Evolutionary conservation across 1,284 basidiomycete genomes (phyloP).

Genomic region (Boletus mariae): DNA sequence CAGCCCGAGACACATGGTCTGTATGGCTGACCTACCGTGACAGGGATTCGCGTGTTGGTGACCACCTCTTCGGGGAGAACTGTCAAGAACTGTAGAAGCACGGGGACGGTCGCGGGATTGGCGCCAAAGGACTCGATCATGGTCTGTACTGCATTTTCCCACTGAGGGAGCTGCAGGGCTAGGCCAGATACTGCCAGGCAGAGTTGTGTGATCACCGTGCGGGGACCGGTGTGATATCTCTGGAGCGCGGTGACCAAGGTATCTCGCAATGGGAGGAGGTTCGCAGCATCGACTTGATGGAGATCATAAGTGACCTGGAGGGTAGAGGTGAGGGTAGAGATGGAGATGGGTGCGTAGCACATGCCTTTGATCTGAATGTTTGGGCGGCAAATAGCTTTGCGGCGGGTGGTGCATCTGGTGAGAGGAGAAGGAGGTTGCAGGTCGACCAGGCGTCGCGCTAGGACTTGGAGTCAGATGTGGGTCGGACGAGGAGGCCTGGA

Average conservation of each 20-base stretch:
- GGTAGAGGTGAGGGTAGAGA: constrained; percentile 19
- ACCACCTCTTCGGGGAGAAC: constrained; percentile 89
- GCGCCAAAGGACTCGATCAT: constrained; percentile 87
- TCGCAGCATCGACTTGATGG: constrained; percentile 73
- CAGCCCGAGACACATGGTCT: constrained; percentile 1
- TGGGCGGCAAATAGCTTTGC: constrained; percentile 95
- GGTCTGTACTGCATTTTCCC: constrained; percentile 77
- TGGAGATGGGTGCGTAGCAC: constrained; percentile 2
- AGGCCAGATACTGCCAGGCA: constrained; percentile 89
- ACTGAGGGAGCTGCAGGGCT: constrained; percentile 88
- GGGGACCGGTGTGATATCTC: constrained; percentile 70
- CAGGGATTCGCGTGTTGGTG: constrained; percentile 83
- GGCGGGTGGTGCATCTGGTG: constrained; percentile 73
- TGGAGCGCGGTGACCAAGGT: constrained; percentile 80
- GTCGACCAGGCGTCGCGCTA: constrained; percentile 96
- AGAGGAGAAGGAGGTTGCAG: constrained; percentile 86
- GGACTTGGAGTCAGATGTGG: constrained; percentile 59
- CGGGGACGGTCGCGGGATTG: constrained; percentile 79
- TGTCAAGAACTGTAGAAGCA: constrained; percentile 87
- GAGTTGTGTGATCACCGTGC: constrained; percentile 86
- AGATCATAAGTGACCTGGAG: constrained; percentile 93
- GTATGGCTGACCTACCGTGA: constrained; percentile 60
- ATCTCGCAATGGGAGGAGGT: constrained; percentile 80
- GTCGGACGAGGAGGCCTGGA: constrained; percentile 55
- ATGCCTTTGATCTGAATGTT: constrained; percentile 92